These are phyloP conservation scores for Ophiobolus disseminans DNA, from an alignment of 2,329 filamentous ascomycete genomes.

Conservation along the genomic window DNA sequence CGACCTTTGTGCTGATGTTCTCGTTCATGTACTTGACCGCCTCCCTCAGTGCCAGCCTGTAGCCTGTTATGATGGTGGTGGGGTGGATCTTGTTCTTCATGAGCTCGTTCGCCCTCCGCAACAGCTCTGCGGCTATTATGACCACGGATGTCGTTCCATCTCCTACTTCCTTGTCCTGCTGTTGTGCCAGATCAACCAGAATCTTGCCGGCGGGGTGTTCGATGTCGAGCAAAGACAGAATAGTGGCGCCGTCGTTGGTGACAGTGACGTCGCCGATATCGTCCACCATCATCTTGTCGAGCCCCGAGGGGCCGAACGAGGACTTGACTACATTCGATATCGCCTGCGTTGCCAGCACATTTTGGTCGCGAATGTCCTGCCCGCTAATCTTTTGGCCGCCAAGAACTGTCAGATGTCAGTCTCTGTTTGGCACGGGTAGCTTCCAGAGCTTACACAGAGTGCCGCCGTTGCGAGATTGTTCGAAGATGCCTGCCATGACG, in stretches of 20 bases:
- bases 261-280: constrained; percentile 99
- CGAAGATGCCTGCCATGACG: constrained; percentile 92
- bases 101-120: constrained; percentile 92
- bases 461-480: constrained; percentile 88
- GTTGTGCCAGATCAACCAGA: constrained; percentile 93
- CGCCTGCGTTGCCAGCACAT: constrained; percentile 93
- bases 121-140: constrained; percentile 92
- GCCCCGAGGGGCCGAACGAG: constrained; percentile 93
- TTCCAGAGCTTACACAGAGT: constrained; percentile 74
- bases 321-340: constrained; percentile 99
- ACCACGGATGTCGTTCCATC: constrained; percentile 98
- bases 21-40: constrained; percentile 99
- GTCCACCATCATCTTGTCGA: constrained; percentile 99
- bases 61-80: constrained; percentile 98
- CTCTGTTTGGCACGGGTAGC: constrained; percentile 1
- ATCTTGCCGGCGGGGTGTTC: constrained; percentile 99
- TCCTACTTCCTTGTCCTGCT: constrained; percentile 98
- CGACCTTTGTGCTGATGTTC: constrained; percentile 95
- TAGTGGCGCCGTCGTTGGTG: constrained; percentile 98
- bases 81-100: constrained; percentile 99
- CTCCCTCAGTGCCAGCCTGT: constrained; percentile 92
- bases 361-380: constrained; percentile 95
- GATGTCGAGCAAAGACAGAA: constrained; percentile 92
- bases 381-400: constrained; percentile 98
- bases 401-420: constrained; percentile 66